A percentile compares a stretch with the other conserved stretches of the same genome.
phyloP scores from a whole-genome alignment of 768 basidiomycete genomes.

The Cantharellus anzutake region DNA sequence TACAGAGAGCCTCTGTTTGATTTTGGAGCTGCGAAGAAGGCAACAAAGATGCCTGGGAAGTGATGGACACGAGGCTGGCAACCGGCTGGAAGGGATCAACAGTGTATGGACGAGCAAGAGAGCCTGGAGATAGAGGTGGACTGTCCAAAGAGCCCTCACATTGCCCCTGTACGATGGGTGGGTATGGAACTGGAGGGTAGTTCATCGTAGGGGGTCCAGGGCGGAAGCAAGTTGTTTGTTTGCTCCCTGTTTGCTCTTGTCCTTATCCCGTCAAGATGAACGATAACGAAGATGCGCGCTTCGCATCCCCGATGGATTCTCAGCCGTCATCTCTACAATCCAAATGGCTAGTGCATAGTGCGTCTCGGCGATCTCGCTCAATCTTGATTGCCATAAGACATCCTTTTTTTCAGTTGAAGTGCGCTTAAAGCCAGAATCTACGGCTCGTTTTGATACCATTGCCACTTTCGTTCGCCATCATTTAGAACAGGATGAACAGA shows the following conservation, averaged over 20 bases:
- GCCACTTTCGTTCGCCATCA: constrained; percentile 40
- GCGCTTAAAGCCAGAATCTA: constrained; percentile 45
- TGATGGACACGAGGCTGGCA: too few species aligned
- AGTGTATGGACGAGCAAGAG: too few species aligned
- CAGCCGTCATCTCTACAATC: background rate
- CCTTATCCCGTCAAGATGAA: background rate
- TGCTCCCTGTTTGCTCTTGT: background rate
- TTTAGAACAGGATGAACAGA: constrained; percentile 35
- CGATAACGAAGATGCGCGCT: too few species aligned
- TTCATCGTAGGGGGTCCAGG: background rate
- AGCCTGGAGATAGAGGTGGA: too few species aligned
- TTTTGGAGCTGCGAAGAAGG: too few species aligned
- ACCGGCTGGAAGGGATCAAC: too few species aligned
- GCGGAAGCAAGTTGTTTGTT: background rate
- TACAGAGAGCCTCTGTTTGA: too few species aligned
- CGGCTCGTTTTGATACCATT: constrained; percentile 59
- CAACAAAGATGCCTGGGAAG: too few species aligned
- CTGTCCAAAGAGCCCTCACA: too few species aligned
- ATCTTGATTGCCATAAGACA: background rate
- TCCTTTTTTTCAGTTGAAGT: constrained; percentile 50
- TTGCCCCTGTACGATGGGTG: background rate
- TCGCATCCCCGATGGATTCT: background rate
- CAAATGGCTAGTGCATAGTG: constrained; percentile 50
- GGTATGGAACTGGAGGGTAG: background rate
- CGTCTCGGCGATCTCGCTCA: constrained; percentile 6